Evolutionary conservation across 108 stramenopile genomes (phyloP), one percentile per base, ranked within the genome.

Genomic region (Nitzschia sp.): DNA sequence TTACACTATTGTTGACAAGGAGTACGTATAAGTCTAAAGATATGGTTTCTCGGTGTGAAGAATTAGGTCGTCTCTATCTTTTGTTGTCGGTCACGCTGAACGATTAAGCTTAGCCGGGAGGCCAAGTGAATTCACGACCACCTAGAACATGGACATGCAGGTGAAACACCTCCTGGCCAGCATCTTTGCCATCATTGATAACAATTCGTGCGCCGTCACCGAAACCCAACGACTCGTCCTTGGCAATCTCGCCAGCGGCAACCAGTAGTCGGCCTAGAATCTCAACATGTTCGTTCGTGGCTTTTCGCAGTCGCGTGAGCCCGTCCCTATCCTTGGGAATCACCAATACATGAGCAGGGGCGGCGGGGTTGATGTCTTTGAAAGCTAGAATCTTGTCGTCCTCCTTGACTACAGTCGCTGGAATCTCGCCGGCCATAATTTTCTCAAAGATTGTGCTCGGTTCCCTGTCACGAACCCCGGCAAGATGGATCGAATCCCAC

Each of bases 261-360:
- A 96, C 83, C 69, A 99, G 80, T 47, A 99, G 80, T 33, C 88
- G 78, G 25, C 99, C 99, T 45, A 99, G 76, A 28, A 99, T 79
- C 48, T 88, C 94, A 41, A 85, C 80, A 71, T 99, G 96, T 38
- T 92, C 92, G 22, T 84, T 83, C 15, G 84, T 73, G 5, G 98
- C 92, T 57, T 87, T 92, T 55, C 82, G 69, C 55, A 99, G 57
- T 27, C 90, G 77, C 0, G 95, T 89, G 55, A 99, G 72, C 5
- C 96, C 97, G 59, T 84, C 80, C 5, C 96, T 73, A 78, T 94
- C 85, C 81, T 98, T 99, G 17, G 99, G 99, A 65, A 99, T 99
- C 9, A 99, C 89, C 69, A 99, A 69, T 35, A 99, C 81, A 80
- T 99, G 99, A 4, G 85, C 93, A 5, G 98, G 98, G 29, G 94